A percentile compares a stretch with the other conserved stretches of the same genome.
Evolutionary conservation across 129 eudicot genomes (phyloP).

Genomic region (Gnaphalium uliginosum): DNA sequence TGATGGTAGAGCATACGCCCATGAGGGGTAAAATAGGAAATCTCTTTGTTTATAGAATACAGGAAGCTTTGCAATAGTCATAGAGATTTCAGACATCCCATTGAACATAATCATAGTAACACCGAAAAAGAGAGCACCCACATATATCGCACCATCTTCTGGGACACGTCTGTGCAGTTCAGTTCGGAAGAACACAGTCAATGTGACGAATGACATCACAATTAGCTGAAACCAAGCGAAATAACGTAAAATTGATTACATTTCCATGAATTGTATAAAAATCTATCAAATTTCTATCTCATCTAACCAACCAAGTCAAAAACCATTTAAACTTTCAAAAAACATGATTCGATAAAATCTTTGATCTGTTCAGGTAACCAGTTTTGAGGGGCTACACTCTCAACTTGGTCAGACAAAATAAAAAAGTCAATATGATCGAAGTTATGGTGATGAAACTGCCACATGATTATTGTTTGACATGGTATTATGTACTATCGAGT

Average conservation of each 20-base stretch:
- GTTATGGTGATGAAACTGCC: no score
- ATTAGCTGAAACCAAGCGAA: conserved; percentile 24
- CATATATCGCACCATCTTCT: conserved; percentile 48
- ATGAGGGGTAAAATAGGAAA: conserved; percentile 71
- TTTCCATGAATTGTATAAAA: not conserved
- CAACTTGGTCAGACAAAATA: no score
- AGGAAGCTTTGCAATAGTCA: conserved; percentile 79
- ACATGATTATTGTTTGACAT: no score
- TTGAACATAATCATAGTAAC: conserved; percentile 46
- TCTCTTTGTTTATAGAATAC: conserved; percentile 83
- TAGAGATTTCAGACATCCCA: conserved; percentile 73
- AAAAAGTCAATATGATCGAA: no score
- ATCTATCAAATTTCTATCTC: not conserved
- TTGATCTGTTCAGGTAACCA: no score
- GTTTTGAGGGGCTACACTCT: no score
- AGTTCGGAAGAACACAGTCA: conserved; percentile 71
- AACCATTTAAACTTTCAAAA: not conserved
- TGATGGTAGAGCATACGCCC: conserved; percentile 75
- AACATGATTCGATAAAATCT: not conserved
- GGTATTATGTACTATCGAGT: no score
- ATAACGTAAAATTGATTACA: not conserved
- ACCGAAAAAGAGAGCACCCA: conserved; percentile 56
- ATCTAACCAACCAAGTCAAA: not conserved
- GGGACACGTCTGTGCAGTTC: conserved; percentile 39
- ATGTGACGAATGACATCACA: conserved; percentile 37